Base-by-base conservation (phyloP, 1,139 yeast genomes). In the Yamadazyma friedrichii region DNA sequence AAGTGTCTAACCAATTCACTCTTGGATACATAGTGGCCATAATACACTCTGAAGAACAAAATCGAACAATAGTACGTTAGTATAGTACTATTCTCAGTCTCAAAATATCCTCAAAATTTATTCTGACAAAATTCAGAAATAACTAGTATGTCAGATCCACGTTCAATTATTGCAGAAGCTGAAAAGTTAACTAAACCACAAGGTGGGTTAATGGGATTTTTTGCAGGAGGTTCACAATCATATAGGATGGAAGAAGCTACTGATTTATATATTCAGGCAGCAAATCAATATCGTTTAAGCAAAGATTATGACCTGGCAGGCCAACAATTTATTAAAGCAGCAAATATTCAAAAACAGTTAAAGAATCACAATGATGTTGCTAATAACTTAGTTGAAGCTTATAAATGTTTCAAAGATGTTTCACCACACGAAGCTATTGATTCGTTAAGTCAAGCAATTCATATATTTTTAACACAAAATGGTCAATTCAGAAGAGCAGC, bases 401-500 rank as follows among this genome's bases (percentile, higher is more conserved):
- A 80, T 70, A 94, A 93, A 61, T 80, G 94, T 32, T 93, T 78
- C 64, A 83, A 85, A 54, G 76, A 80, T 33, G 84, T 82, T 32
- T 70, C 80, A 28, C 93, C 96, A 1, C 67, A 68, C 2, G 91
- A 85, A 44, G 96, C 96, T 3, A 93, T 87, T 20, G 77, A 82
- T 39, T 81, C 89, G 9, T 71, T 93, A 48, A 76, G 80, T 44
- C 78, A 76, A 53, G 96, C 98, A 1, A 83, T 93, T 46, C 84
- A 80, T 50, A 75, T 88, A 54, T 91, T 91, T 62, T 67, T 71
- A 48, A 88, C 96, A 1, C 78, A 82, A 49, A 81, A 89, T 51
- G 98, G 98, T 11, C 96, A 91, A 59, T 94, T 93, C 65, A 81
- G 98, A 59, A 76, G 98, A 59, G 96, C 96, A 16, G 98, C 98